phyloP scores from a whole-genome alignment of 345 rosid species.

The Noccaea caerulescens region DNA sequence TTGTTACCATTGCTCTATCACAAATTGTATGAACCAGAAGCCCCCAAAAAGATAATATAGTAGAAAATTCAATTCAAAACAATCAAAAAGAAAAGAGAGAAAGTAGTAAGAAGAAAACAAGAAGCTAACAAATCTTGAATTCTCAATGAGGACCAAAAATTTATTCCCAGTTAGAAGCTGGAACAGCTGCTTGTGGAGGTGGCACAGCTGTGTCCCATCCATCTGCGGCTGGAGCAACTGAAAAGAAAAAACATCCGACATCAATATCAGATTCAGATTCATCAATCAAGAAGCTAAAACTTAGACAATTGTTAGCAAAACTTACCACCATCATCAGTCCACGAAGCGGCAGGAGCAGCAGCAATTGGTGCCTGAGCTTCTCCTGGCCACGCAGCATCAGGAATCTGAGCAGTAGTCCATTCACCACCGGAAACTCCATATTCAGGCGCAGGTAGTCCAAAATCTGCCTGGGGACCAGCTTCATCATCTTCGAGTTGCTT shows the following conservation, averaged over 20 bases:
- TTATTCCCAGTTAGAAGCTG: constrained; percentile 7
- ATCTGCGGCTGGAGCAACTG: constrained; percentile 17
- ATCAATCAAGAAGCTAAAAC: background rate
- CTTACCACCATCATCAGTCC: constrained; percentile 47
- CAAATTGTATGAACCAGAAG: background rate
- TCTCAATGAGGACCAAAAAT: background rate
- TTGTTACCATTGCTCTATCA: background rate
- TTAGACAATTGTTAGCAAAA: background rate
- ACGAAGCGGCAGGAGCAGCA: constrained; percentile 50
- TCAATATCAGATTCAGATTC: background rate
- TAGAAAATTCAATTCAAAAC: constrained; percentile 1
- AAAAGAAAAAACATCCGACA: background rate
- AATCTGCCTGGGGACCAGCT: constrained; percentile 20
- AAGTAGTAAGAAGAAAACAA: constrained; percentile 18
- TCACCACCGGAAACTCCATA: constrained; percentile 49
- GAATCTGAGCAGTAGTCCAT: constrained; percentile 52
- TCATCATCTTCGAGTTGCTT: constrained; percentile 60
- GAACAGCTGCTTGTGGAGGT: background rate
- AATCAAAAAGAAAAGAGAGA: background rate
- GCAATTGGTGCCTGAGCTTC: constrained; percentile 57
- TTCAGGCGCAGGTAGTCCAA: constrained; percentile 43
- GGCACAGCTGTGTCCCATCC: constrained; percentile 30
- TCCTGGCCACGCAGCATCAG: constrained; percentile 55
- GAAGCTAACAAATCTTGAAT: constrained; percentile 19
- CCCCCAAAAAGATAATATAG: background rate